Evolutionary conservation across 1,284 basidiomycete genomes (phyloP), one percentile per base, ranked within the genome.

Genomic region (Apiotrichum domesticum): DNA sequence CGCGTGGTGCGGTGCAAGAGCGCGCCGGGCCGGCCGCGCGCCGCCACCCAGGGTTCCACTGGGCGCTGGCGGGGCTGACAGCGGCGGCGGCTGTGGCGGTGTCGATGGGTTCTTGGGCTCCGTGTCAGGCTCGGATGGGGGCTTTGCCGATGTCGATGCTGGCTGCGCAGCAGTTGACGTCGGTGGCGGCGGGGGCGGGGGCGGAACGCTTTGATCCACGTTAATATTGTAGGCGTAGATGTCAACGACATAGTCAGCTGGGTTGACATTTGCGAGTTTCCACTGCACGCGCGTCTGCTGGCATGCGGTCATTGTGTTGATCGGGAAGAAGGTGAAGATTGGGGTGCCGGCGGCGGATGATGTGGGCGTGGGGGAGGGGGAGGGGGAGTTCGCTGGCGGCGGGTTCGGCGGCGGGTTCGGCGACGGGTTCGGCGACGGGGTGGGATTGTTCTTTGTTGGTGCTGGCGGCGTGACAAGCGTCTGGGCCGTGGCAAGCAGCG

Each of bases 221-320:
- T 63, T 66, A 21, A 49, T 55, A 52, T 71, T 67, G 50, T 62
- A 52, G 6, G 57, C 67, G 35, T 63, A 64, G 13, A 73, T 40
- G 40, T 64, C 62, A 52, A 73, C 59, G 21, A 62, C 61, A 45
- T 58, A 61, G 40, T 55, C 51, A 5, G 4, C n/a, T 4, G 14
- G 9, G 35, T 45, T 40, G 7, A 34, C 39, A 32, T 15, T 40
- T 1, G 4, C 6, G 32, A 56, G 15, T 1, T 14, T 6, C 54
- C 54, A 59, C 21, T 32, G n/a, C n/a, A 59, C 13, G 2, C 2
- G 9, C 15, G 34, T 39, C 10, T 39, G 33, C n/a, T 21, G 41
- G 44, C 68, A 69, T 14, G 65, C 64, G 1, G 60, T 64, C 42
- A 58, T 52, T 0, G 66, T 68, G 3, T 57, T 45, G 11, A 62